Evolutionary conservation across 75 land plant genomes (phyloP).

Genomic region (Sequoia sempervirens): DNA sequence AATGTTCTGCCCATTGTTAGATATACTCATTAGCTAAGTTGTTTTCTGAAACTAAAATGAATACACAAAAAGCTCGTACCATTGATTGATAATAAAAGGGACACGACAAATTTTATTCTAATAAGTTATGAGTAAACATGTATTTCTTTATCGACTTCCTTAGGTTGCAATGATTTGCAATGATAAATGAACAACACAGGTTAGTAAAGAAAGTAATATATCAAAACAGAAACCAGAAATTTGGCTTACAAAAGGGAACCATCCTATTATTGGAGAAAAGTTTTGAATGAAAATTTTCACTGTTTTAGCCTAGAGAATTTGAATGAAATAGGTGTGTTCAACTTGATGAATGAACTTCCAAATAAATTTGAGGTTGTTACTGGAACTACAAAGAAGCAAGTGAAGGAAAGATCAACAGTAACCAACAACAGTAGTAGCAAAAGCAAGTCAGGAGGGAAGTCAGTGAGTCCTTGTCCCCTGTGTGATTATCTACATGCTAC

Average conservation of each 20-base stretch:
- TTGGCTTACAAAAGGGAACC: neutral
- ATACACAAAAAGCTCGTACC: neutral
- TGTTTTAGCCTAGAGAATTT: neutral
- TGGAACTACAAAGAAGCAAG: slow-evolving; percentile 55
- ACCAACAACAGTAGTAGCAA: slow-evolving; percentile 37
- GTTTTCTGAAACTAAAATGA: too few species aligned
- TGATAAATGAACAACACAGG: neutral
- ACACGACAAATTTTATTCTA: neutral
- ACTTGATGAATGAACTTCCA: slow-evolving; percentile 74
- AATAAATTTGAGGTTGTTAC: slow-evolving; percentile 73
- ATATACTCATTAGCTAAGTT: too few species aligned
- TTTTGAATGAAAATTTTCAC: neutral
- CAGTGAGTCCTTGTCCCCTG: slow-evolving; percentile 8
- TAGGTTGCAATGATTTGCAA: too few species aligned
- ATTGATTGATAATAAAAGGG: neutral
- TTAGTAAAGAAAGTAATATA: neutral
- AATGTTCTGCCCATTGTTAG: too few species aligned
- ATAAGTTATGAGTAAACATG: neutral
- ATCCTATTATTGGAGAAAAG: neutral
- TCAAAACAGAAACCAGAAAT: neutral
- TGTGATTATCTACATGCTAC: neutral
- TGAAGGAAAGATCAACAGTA: slow-evolving; percentile 44
- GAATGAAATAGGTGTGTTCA: slow-evolving; percentile 14
- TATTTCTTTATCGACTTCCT: too few species aligned
- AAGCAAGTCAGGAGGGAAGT: slow-evolving; percentile 25